A percentile compares a stretch with the other conserved stretches of the same genome.
These are phyloP conservation scores for Eruca vesicaria DNA, from an alignment of 441 rosid genomes.

Conservation along the genomic window DNA sequence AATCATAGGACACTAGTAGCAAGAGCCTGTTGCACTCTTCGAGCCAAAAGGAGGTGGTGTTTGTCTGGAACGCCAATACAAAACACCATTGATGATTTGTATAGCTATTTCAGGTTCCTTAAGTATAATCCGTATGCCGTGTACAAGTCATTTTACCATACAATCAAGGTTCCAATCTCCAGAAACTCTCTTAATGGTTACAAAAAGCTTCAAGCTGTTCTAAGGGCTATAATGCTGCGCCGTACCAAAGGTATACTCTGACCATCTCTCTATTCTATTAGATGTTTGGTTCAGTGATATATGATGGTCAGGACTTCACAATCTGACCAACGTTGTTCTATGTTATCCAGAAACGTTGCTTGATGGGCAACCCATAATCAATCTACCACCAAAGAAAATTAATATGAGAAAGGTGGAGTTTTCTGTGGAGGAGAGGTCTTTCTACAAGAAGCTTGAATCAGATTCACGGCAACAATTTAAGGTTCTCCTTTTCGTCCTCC, in stretches of 20 bases:
- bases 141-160: background rate
- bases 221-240: background rate
- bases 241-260: background rate
- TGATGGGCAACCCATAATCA: background rate
- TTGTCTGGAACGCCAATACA: background rate
- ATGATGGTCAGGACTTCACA: too few relatives aligned
- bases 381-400: background rate
- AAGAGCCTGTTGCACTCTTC: background rate
- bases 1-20: background rate
- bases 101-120: background rate
- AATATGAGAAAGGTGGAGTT: background rate
- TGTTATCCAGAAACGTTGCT: background rate
- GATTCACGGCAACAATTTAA: background rate
- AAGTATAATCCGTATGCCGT: background rate
- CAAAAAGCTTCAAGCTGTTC: background rate
- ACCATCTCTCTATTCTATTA: background rate
- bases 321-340: too few relatives aligned
- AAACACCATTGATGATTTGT: background rate
- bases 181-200: background rate
- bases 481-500: background rate
- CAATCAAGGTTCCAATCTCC: background rate
- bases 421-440: background rate
- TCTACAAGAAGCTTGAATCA: constrained; percentile 4
- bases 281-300: too few relatives aligned
- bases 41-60: constrained; percentile 3